Conservation (phyloP, 495 filamentous ascomycete genomes). For the Tirmania nivea region DNA sequence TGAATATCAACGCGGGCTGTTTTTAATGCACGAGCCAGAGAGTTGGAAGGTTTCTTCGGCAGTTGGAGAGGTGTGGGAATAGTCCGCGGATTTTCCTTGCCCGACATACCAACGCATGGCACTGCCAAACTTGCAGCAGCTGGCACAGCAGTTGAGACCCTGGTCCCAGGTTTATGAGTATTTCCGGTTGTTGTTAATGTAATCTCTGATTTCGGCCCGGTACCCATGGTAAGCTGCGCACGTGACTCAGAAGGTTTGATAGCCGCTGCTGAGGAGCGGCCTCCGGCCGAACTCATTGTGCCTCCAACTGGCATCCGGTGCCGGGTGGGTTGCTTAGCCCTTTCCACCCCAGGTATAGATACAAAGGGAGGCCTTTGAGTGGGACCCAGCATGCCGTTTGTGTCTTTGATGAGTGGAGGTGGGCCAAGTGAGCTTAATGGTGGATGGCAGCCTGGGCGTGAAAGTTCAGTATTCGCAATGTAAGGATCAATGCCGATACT, state of each 20-base stretch:
- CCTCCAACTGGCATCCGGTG: background rate
- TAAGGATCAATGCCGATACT: too few relatives aligned
- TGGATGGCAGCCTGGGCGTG: background rate
- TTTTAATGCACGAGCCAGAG: background rate
- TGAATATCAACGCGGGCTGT: background rate
- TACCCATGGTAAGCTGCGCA: too few relatives aligned
- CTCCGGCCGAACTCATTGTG: background rate
- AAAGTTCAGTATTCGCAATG: too few relatives aligned
- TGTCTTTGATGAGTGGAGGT: background rate
- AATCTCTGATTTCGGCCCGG: too few relatives aligned
- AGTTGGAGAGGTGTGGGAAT: background rate
- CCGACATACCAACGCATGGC: background rate
- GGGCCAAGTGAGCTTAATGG: background rate
- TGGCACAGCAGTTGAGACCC: too few relatives aligned
- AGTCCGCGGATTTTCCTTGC: background rate
- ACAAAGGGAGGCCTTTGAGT: too few relatives aligned
- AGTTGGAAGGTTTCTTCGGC: background rate
- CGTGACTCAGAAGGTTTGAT: too few relatives aligned
- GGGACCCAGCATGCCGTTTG: background rate
- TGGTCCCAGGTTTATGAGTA: too few relatives aligned
- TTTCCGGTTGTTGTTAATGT: too few relatives aligned
- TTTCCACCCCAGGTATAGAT: too few relatives aligned
- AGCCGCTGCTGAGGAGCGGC: background rate
- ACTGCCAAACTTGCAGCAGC: too few relatives aligned
- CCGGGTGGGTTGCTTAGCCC: too few relatives aligned